Evolutionary conservation across 2,329 filamentous ascomycete genomes (phyloP), one percentile per base, ranked within the genome.

Genomic region (Teratosphaeria gauchensis): DNA sequence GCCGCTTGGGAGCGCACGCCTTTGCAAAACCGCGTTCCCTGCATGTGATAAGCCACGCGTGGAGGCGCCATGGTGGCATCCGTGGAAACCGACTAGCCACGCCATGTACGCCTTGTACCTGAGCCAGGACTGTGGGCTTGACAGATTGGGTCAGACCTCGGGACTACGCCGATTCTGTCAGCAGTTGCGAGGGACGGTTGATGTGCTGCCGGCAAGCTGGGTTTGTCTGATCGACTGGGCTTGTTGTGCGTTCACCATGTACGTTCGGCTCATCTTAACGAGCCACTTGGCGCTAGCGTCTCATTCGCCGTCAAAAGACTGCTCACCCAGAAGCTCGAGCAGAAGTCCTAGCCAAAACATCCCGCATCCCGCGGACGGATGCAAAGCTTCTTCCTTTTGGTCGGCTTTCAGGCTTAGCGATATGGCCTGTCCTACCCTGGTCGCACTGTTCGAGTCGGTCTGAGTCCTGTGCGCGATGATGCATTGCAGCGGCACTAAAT

Each of bases 381-480:
- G 52, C 35, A 55, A 57, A 62, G 57, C 42, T 56, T 56, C 54
- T 56, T 58, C 58, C 53, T 53, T 57, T 53, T 33, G 51, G 32
- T 31, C 57, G 54, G 35, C 55, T n/a, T 42, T 46, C 57, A 51
- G 24, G 58, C 38, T 59, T 56, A 56, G 57, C 53, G 33, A 51
- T 54, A 57, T 31, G 51, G 52, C 33, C 56, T 21, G 30, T 46
- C 55, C 57, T 24, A 46, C 54, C 54, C 54, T 46, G 24, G 53
- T 54, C 56, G n/a, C 42, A 16, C 51, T 38, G 51, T 16, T 28
- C 55, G 56, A 60, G 58, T 57, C 56, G 53, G 59, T 60, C 61
- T 60, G 61, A 59, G 42, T 51, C 51, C 54, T 56, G 58, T 56
- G 59, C 59, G 57, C 63, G 56, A 65, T 65, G 63, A 62, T 63